A percentile compares a stretch with the other conserved stretches of the same genome.
Conservation (phyloP, 495 filamentous ascomycete species). For the Penicillium mononematosum region DNA sequence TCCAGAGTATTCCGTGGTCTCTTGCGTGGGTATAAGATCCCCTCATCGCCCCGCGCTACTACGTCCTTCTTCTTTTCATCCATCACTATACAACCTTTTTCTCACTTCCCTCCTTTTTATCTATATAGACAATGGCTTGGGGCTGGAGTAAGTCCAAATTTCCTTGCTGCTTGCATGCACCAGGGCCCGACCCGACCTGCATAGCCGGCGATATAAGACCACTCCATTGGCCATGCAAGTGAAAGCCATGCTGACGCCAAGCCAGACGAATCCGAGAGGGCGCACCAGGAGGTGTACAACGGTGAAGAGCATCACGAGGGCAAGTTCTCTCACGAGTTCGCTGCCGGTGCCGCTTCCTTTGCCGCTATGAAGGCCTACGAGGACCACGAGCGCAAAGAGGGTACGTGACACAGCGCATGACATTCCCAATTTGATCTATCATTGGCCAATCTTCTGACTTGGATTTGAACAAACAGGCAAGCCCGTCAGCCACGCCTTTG, state of each 20-base stretch:
- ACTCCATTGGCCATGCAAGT: background rate
- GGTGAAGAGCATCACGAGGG: conserved; percentile 50
- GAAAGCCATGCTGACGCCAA: conserved; percentile 9
- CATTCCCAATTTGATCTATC: background rate
- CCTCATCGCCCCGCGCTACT: conserved; percentile 2
- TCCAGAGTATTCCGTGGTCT: conserved; percentile 22
- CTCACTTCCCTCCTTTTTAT: conserved; percentile 7
- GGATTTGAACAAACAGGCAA: conserved; percentile 51
- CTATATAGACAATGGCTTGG: conserved; percentile 35
- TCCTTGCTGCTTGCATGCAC: conserved; percentile 7
- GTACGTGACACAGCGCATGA: conserved; percentile 37
- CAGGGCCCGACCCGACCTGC: conserved; percentile 9
- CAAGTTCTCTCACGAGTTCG: conserved; percentile 68
- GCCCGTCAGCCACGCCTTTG: conserved; percentile 66
- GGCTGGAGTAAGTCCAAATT: conserved; percentile 35
- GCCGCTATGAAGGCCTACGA: conserved; percentile 79
- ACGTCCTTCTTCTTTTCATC: background rate
- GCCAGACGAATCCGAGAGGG: conserved; percentile 48
- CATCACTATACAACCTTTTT: conserved; percentile 12
- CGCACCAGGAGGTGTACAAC: conserved; percentile 63
- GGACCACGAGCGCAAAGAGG: conserved; percentile 69
- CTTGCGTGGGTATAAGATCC: conserved; percentile 23
- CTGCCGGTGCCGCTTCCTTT: conserved; percentile 76
- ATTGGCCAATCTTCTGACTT: conserved; percentile 6
- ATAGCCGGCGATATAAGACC: conserved; percentile 3